Conservation (phyloP, 1,139 yeast species). For the Yamadazyma jaroonii region DNA sequence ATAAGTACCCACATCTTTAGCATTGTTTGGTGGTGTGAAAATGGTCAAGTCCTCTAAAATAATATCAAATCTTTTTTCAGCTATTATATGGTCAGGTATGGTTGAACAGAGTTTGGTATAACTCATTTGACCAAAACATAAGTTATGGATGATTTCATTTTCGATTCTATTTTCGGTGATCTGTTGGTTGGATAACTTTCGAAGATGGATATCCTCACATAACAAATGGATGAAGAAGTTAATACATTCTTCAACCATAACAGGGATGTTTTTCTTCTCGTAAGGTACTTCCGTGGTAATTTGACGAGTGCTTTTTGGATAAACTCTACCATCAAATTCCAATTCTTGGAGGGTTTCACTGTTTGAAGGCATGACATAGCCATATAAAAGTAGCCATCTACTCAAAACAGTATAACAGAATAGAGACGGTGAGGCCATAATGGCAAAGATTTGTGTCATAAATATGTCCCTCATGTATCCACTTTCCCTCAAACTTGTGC, state of each 20-base stretch:
- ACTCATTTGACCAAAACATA: constrained; percentile 71
- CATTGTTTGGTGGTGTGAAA: constrained; percentile 61
- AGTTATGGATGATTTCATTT: constrained; percentile 73
- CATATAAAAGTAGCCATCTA: constrained; percentile 68
- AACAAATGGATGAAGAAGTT: constrained; percentile 66
- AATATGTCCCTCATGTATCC: constrained; percentile 78
- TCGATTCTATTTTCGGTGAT: constrained; percentile 52
- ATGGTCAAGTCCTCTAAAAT: constrained; percentile 58
- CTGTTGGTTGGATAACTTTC: constrained; percentile 49
- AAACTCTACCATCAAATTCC: background rate
- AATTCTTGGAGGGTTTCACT: constrained; percentile 2
- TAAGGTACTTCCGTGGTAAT: constrained; percentile 16
- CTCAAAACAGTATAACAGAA: constrained; percentile 60
- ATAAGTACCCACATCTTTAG: constrained; percentile 68
- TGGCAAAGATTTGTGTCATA: constrained; percentile 65
- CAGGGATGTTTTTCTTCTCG: constrained; percentile 47
- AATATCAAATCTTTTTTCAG: constrained; percentile 73
- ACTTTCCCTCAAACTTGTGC: constrained; percentile 78
- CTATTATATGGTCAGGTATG: constrained; percentile 72
- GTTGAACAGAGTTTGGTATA: constrained; percentile 67
- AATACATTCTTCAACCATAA: constrained; percentile 78
- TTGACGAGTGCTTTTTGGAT: background rate
- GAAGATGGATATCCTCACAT: constrained; percentile 64
- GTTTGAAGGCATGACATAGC: constrained; percentile 26
- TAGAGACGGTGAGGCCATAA: constrained; percentile 54